Percentiles rank a stretch among this genome's conserved stretches.
Evolutionary conservation across 2,329 filamentous ascomycete genomes (phyloP).

Genomic region (Diaporthe eres): DNA sequence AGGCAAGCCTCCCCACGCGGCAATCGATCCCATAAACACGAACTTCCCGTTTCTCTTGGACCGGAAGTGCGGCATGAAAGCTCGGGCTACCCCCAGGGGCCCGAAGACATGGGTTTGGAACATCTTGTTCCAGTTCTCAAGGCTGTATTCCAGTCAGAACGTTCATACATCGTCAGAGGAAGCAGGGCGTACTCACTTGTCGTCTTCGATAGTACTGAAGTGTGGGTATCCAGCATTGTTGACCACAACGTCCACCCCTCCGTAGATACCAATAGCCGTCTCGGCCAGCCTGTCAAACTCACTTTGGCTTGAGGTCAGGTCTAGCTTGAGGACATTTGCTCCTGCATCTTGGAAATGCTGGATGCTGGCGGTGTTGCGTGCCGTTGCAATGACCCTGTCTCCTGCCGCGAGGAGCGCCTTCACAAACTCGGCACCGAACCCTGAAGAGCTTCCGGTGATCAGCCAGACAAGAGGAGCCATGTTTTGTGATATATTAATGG

Average conservation of each 20-base stretch:
- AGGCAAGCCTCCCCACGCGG: not conserved
- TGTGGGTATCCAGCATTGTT: constrained; percentile 51
- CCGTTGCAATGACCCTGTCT: constrained; percentile 65
- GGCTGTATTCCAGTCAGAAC: not conserved
- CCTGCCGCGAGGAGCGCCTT: constrained; percentile 59
- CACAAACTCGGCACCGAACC: constrained; percentile 64
- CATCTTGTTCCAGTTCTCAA: not conserved
- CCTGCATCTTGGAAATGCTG: not conserved
- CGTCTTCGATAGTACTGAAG: not conserved
- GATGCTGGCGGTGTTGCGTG: constrained; percentile 55
- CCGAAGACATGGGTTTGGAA: not conserved
- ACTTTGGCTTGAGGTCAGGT: not conserved
- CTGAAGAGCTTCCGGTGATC: constrained; percentile 67
- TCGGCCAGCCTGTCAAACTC: not conserved
- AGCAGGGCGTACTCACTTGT: not conserved
- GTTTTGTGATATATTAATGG: too few species aligned
- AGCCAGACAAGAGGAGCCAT: constrained; percentile 61
- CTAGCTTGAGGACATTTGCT: not conserved
- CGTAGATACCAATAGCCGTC: not conserved
- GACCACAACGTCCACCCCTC: constrained; percentile 51
- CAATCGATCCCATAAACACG: not conserved
- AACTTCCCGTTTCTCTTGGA: not conserved
- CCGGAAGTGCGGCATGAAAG: not conserved
- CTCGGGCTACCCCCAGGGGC: not conserved
- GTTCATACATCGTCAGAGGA: not conserved